Evolutionary conservation across 176 grass and related monocot genomes (phyloP).

Genomic region (Melocanna baccifera): DNA sequence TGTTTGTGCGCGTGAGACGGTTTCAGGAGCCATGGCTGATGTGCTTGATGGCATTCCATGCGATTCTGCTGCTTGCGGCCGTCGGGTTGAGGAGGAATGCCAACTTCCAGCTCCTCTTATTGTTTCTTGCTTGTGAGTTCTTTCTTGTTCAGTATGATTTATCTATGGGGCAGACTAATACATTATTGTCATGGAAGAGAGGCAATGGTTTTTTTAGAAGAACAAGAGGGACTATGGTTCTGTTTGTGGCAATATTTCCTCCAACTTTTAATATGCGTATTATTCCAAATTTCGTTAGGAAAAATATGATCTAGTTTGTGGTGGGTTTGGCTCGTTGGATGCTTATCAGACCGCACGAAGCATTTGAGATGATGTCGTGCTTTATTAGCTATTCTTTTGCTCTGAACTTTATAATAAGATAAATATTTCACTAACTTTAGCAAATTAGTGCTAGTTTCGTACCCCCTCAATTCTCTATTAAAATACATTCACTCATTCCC

Average conservation of each 20-base stretch:
- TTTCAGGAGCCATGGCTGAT: constrained; percentile 75
- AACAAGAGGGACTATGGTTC: neutral
- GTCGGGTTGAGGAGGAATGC: constrained; percentile 48
- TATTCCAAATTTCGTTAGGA: neutral
- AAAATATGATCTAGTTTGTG: neutral
- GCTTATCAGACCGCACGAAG: neutral
- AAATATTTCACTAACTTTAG: neutral
- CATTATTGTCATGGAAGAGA: neutral
- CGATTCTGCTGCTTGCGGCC: constrained; percentile 46
- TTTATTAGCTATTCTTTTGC: neutral
- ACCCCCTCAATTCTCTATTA: neutral
- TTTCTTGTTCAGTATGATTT: neutral
- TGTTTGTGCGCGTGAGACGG: neutral
- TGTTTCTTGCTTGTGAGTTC: constrained; percentile 71
- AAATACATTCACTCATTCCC: neutral
- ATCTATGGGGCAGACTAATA: neutral
- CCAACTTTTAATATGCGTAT: neutral
- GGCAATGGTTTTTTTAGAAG: neutral
- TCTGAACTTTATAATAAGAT: neutral
- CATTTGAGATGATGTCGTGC: neutral
- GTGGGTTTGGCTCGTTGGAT: neutral
- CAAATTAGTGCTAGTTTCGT: neutral
- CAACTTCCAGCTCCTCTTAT: constrained; percentile 51
- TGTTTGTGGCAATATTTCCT: neutral
- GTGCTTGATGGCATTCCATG: constrained; percentile 56